Percentiles rank a stretch among this genome's conserved stretches.
These are phyloP conservation scores for Calocybe cyanea DNA, from an alignment of 768 basidiomycete genomes.

Conservation along the genomic window DNA sequence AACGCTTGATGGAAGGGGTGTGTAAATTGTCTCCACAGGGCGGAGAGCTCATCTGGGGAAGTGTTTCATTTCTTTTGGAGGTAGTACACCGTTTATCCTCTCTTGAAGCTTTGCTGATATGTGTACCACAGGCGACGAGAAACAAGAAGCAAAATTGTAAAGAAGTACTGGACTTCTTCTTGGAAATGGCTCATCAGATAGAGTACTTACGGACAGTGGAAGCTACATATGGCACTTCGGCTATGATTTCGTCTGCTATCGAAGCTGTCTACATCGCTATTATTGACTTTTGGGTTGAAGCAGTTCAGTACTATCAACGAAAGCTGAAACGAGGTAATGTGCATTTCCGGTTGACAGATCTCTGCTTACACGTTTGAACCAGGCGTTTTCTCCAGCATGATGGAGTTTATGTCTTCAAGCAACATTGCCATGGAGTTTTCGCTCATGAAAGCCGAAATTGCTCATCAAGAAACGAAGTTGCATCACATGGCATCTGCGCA, in stretches of 20 bases:
- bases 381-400: slow-evolving; percentile 1
- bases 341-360: neutral
- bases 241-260: slow-evolving; percentile 2
- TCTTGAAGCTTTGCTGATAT: neutral
- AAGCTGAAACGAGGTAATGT: slow-evolving; percentile 1
- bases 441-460: neutral
- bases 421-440: slow-evolving; percentile 6
- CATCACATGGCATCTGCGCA: slow-evolving; percentile 2
- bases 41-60: slow-evolving; percentile 5
- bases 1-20: neutral
- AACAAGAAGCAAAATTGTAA: neutral
- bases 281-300: slow-evolving; percentile 8
- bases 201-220: neutral
- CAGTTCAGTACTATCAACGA: slow-evolving; percentile 4
- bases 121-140: slow-evolving; percentile 1
- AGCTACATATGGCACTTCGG: neutral
- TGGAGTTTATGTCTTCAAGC: neutral
- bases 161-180: slow-evolving; percentile 6
- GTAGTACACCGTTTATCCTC: neutral
- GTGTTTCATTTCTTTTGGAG: slow-evolving; percentile 3
- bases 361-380: neutral
- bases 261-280: slow-evolving; percentile 8
- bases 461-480: neutral
- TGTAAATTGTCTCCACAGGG: slow-evolving; percentile 1
- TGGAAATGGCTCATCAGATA: slow-evolving; percentile 6